phyloP scores from a whole-genome alignment of 805 yeast species.

The Wickerhamomyces hampshirensis region DNA sequence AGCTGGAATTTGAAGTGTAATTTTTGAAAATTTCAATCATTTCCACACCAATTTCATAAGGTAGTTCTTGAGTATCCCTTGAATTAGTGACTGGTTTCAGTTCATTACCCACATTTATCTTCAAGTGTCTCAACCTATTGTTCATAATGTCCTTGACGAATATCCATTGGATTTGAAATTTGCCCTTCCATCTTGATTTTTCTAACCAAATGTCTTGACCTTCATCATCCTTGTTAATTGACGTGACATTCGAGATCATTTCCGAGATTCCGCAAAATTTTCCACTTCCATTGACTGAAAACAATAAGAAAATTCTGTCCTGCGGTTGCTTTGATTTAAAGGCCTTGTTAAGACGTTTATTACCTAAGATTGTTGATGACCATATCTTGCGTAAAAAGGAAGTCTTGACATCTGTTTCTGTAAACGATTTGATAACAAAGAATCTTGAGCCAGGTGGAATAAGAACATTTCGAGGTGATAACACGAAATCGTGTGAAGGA shows the following conservation, averaged over 20 bases:
- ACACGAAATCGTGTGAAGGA: conserved; percentile 6
- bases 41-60: conserved; percentile 40
- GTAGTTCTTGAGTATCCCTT: conserved; percentile 58
- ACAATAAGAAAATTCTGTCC: conserved; percentile 42
- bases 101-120: conserved; percentile 38
- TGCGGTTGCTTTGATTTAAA: conserved; percentile 20
- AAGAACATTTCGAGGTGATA: conserved; percentile 13
- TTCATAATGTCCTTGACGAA: conserved; percentile 48
- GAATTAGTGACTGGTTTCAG: conserved; percentile 51
- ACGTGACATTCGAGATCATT: conserved; percentile 33
- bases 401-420: conserved; percentile 42
- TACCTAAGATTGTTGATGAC: conserved; percentile 58
- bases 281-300: conserved; percentile 55
- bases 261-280: conserved; percentile 56
- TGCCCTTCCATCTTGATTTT: conserved; percentile 43
- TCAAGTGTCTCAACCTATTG: conserved; percentile 39
- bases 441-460: conserved; percentile 31
- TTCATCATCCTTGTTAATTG: conserved; percentile 27
- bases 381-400: conserved; percentile 47
- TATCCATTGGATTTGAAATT: conserved; percentile 52
- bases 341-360: conserved; percentile 44
- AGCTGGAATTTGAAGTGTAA: conserved; percentile 13
- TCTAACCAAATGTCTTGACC: conserved; percentile 43
- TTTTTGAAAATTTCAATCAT: conserved; percentile 41
- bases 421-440: conserved; percentile 54